phyloP scores from a whole-genome alignment of 108 stramenopile species.

The Epithemia pelagica region DNA sequence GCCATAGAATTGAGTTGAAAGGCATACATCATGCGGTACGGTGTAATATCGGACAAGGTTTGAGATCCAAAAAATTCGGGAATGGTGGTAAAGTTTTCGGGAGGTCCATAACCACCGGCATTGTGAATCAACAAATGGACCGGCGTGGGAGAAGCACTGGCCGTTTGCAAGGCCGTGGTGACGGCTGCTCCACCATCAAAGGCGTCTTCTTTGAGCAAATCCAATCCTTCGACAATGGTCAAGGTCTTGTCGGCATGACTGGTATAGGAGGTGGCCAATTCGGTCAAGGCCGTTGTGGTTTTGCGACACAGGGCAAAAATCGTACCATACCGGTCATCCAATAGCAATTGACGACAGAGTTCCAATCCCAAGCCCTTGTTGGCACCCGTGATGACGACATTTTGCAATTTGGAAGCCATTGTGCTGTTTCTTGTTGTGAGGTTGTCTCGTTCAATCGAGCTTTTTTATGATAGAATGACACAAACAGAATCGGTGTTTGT shows the following conservation, averaged over 20 bases:
- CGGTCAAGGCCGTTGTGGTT: constrained; percentile 4
- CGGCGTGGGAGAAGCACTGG: too few relatives aligned
- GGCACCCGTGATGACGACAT: constrained; percentile 10
- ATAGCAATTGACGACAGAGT: constrained; percentile 12
- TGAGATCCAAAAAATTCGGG: constrained; percentile 7
- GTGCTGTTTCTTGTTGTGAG: too few relatives aligned
- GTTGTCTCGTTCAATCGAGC: too few relatives aligned
- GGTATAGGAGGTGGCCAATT: constrained; percentile 12
- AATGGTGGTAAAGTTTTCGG: constrained; percentile 5
- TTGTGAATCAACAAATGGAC: too few relatives aligned
- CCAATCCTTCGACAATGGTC: too few relatives aligned
- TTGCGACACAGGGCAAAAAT: constrained; percentile 24
- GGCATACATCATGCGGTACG: constrained; percentile 21
- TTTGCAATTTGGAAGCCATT: too few relatives aligned
- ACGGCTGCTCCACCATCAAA: too few relatives aligned
- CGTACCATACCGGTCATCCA: neutral
- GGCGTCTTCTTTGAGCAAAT: too few relatives aligned
- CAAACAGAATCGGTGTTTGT: too few relatives aligned
- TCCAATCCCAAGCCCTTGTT: constrained; percentile 20
- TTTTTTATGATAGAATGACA: too few relatives aligned
- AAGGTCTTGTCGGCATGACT: too few relatives aligned
- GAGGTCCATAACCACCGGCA: constrained; percentile 27
- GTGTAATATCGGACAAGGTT: constrained; percentile 18
- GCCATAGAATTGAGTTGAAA: constrained; percentile 26
- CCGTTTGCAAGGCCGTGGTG: too few relatives aligned